Percentiles rank a stretch among this genome's conserved stretches.
Evolutionary conservation across 768 basidiomycete genomes (phyloP).

Genomic region (Lepiota venenata): DNA sequence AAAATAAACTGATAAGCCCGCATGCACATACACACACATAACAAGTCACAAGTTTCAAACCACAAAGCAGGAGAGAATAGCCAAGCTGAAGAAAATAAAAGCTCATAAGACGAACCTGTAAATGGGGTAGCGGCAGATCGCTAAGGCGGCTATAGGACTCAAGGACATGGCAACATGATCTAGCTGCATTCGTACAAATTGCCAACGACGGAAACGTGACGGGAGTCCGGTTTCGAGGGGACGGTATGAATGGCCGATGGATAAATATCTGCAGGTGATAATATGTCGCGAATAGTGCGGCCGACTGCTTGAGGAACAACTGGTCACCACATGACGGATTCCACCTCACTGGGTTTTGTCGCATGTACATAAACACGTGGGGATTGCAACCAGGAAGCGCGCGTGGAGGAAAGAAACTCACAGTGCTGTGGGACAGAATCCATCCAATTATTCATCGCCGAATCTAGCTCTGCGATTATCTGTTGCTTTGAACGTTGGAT

Average conservation of each 20-base stretch:
- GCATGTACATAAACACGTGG: not conserved
- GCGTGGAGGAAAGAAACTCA: conserved; percentile 19
- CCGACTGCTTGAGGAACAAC: conserved; percentile 54
- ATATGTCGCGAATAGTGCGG: conserved; percentile 43
- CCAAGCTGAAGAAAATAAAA: not conserved
- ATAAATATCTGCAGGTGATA: conserved; percentile 64
- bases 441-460: conserved; percentile 76
- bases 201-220: conserved; percentile 59
- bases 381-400: not conserved
- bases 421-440: conserved; percentile 62
- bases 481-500: conserved; percentile 54
- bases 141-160: conserved; percentile 44
- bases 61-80: not conserved
- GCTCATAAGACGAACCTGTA: conserved; percentile 29
- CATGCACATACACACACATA: too few relatives aligned
- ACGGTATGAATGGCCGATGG: conserved; percentile 78
- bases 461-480: conserved; percentile 70
- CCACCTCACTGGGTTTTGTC: conserved; percentile 35
- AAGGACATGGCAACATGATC: conserved; percentile 69
- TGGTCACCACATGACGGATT: conserved; percentile 33
- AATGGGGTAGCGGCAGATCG: conserved; percentile 27
- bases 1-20: conserved; percentile 1
- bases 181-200: conserved; percentile 83
- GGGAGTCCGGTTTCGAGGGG: conserved; percentile 42
- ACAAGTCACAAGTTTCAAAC: not conserved